Evolutionary conservation across 164 flowering plant species (phyloP).

Genomic region (Malania oleifera): DNA sequence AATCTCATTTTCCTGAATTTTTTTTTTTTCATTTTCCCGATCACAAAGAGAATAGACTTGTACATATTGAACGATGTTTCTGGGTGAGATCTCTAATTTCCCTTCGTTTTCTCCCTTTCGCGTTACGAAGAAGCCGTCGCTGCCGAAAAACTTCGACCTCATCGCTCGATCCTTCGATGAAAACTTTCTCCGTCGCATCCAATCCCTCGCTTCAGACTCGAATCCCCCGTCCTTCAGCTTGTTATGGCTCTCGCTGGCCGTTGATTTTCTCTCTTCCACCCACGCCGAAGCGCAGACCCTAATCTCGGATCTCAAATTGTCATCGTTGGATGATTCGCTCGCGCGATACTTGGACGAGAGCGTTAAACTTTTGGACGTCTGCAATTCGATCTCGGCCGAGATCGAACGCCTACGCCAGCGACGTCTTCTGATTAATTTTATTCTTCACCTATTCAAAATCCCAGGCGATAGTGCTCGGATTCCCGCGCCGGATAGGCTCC

Average conservation of each 20-base stretch:
- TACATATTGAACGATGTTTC: slow-evolving; percentile 22
- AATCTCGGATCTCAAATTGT: slow-evolving; percentile 5
- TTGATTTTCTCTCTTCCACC: slow-evolving; percentile 23
- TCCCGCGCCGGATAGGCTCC: slow-evolving; percentile 19
- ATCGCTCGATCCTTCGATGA: slow-evolving; percentile 25
- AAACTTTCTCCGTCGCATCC: slow-evolving; percentile 23
- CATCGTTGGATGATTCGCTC: slow-evolving; percentile 6
- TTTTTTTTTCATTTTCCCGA: too few species aligned
- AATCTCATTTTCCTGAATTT: too few species aligned
- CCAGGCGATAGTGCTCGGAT: not conserved
- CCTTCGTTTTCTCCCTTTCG: slow-evolving; percentile 10
- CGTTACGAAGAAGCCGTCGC: slow-evolving; percentile 6
- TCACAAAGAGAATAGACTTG: too few species aligned
- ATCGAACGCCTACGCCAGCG: slow-evolving; percentile 26
- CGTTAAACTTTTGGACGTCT: slow-evolving; percentile 28
- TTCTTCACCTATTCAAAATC: slow-evolving; percentile 16
- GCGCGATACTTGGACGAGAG: slow-evolving; percentile 22
- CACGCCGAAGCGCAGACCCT: slow-evolving; percentile 25
- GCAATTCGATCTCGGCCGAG: slow-evolving; percentile 30
- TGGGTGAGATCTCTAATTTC: not conserved
- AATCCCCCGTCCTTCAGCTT: slow-evolving; percentile 13
- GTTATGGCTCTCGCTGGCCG: slow-evolving; percentile 27
- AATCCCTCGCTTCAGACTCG: slow-evolving; percentile 3
- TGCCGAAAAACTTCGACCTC: slow-evolving; percentile 17
- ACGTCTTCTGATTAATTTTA: slow-evolving; percentile 21